phyloP scores from a whole-genome alignment of 257 asterid species.

The Leonotis leonurus region DNA sequence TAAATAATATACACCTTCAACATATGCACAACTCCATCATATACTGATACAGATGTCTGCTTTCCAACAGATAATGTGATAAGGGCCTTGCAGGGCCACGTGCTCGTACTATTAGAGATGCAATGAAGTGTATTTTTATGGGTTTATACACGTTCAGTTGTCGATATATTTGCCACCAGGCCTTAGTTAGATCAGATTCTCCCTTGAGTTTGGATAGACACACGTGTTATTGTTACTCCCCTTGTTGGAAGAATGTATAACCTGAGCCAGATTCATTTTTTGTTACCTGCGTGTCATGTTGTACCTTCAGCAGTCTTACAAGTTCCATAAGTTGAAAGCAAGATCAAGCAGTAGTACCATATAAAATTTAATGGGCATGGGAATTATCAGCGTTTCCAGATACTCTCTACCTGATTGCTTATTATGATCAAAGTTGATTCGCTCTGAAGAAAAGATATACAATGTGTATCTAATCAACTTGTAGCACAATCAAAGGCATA shows the following conservation, averaged over 20 bases:
- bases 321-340: background rate
- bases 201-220: conserved; percentile 13
- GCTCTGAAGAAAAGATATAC: background rate
- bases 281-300: conserved; percentile 45
- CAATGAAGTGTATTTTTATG: background rate
- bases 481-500: background rate
- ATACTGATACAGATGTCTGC: conserved; percentile 1
- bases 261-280: conserved; percentile 70
- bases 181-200: conserved; percentile 13
- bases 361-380: background rate
- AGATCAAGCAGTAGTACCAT: background rate
- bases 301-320: background rate
- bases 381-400: background rate
- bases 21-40: conserved; percentile 22
- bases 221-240: conserved; percentile 31
- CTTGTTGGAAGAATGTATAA: conserved; percentile 66
- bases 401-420: background rate
- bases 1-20: conserved; percentile 24
- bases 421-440: background rate
- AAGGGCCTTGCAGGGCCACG: background rate
- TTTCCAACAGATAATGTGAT: conserved; percentile 5
- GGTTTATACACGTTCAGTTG: background rate
- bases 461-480: background rate
- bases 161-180: conserved; percentile 12
- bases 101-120: background rate